phyloP scores from a whole-genome alignment of 768 basidiomycete species.

The Boletus reticulatus region DNA sequence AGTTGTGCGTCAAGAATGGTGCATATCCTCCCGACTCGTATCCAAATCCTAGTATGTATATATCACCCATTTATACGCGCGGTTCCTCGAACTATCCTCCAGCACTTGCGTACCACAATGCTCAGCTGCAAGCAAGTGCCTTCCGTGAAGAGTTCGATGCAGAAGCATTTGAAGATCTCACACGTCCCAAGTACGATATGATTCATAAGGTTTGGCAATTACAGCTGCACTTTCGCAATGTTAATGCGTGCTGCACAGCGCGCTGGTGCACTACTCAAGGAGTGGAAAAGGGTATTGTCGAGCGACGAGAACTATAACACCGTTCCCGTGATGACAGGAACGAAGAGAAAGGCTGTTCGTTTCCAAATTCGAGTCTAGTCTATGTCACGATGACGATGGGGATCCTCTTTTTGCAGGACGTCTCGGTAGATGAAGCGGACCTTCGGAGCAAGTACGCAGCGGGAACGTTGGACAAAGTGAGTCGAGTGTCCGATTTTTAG shows the following conservation, averaged over 20 bases:
- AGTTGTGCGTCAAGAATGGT: constrained; percentile 74
- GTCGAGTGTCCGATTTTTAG: constrained; percentile 8
- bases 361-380: background rate
- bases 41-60: constrained; percentile 80
- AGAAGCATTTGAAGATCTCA: constrained; percentile 77
- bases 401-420: constrained; percentile 41
- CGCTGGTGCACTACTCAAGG: constrained; percentile 63
- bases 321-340: constrained; percentile 45
- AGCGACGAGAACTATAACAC: constrained; percentile 64
- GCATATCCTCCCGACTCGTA: constrained; percentile 86
- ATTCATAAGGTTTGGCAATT: constrained; percentile 68
- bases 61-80: background rate
- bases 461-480: constrained; percentile 66
- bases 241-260: constrained; percentile 39
- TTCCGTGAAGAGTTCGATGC: constrained; percentile 88
- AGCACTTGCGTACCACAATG: constrained; percentile 82
- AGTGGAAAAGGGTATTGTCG: constrained; percentile 65
- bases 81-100: background rate
- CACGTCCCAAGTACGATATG: constrained; percentile 69
- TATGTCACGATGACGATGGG: background rate
- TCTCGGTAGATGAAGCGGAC: constrained; percentile 68
- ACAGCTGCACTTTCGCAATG: background rate
- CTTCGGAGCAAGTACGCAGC: constrained; percentile 62
- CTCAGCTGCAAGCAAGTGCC: constrained; percentile 86
- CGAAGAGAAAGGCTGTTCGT: constrained; percentile 74